Evolutionary conservation across 2,329 filamentous ascomycete genomes (phyloP), one percentile per base, ranked within the genome.

Genomic region (Lasiodiplodia hormozganensis): DNA sequence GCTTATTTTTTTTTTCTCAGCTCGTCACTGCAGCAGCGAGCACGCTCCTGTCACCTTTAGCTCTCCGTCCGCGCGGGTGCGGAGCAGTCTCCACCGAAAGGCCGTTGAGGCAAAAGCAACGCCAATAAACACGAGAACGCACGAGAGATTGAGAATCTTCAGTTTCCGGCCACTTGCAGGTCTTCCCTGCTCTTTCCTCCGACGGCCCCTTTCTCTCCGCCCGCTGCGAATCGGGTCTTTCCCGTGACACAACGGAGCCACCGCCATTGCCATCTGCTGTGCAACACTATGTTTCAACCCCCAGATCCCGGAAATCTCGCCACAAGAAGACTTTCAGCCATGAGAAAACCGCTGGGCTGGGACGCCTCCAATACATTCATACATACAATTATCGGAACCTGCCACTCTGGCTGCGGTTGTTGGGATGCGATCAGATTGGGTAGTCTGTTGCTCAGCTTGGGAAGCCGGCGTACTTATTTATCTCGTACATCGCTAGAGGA

Each of bases 151-250:
- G 8, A n/a, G 14, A 43, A 18, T 18, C 40, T 43, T 18, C 40
- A 43, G 7, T 43, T 49, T 47, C 47, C 57, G 31, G 57, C 40
- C 31, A 23, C 40, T 14, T 60, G 56, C 56, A 60, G 23, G 12
- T 38, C n/a, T 3, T 21, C 52, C 52, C 8, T 36, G 16, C 10
- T 38, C 54, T 12, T 16, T n/a, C 34, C 12, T 16, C 10, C 8
- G 28, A n/a, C 16, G 21, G 4, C 7, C 25, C 21, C 16, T 36
- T 12, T 12, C 25, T 49, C 47, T 49, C 25, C 23, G n/a, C 14
- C 40, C 23, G 16, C n/a, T 28, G 43, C 58, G 58, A 62, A 62
- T 62, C 58, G 58, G 58, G 58, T 36, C 18, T 51, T 23, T n/a
- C 6, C 28, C 36, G 58, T 62, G 8, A 14, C 47, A 52, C 60